Conservation (phyloP, 1,284 basidiomycete genomes). For the Mycena sp. region DNA sequence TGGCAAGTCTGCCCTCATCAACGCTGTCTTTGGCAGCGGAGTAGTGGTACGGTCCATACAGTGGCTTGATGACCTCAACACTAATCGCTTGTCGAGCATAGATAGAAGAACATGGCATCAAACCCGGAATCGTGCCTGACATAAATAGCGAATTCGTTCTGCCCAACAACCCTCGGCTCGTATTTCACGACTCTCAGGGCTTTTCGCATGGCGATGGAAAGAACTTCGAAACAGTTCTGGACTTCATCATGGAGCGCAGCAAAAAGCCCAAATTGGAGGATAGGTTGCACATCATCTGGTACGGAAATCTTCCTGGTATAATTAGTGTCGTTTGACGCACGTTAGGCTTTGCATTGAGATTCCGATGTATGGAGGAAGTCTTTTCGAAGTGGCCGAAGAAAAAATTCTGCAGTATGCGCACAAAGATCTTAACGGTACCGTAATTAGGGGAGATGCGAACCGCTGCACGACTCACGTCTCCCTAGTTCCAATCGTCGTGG, state of each 20-base stretch:
- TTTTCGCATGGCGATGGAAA: neutral
- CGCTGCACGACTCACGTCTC: neutral
- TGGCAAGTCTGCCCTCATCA: constrained; percentile 8
- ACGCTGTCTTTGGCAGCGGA: constrained; percentile 10
- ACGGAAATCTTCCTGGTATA: neutral
- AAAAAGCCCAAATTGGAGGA: neutral
- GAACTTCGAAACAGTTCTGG: constrained; percentile 2
- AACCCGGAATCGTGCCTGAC: neutral
- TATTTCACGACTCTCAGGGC: constrained; percentile 8
- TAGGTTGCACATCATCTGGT: constrained; percentile 8
- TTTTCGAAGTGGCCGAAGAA: neutral
- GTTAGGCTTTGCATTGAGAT: constrained; percentile 3
- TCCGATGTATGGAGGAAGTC: constrained; percentile 7
- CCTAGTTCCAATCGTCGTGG: neutral
- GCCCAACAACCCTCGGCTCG: constrained; percentile 6
- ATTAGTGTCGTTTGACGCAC: neutral
- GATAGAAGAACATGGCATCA: neutral
- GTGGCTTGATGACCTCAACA: neutral
- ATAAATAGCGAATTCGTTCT: constrained; percentile 1
- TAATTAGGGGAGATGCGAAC: neutral
- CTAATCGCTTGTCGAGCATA: neutral
- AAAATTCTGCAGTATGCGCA: neutral
- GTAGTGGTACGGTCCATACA: neutral
- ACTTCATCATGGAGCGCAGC: neutral
- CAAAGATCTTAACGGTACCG: neutral